These are phyloP conservation scores for Microbotryomycetes sp. DNA, from an alignment of 1,284 basidiomycete genomes.

Conservation along the genomic window DNA sequence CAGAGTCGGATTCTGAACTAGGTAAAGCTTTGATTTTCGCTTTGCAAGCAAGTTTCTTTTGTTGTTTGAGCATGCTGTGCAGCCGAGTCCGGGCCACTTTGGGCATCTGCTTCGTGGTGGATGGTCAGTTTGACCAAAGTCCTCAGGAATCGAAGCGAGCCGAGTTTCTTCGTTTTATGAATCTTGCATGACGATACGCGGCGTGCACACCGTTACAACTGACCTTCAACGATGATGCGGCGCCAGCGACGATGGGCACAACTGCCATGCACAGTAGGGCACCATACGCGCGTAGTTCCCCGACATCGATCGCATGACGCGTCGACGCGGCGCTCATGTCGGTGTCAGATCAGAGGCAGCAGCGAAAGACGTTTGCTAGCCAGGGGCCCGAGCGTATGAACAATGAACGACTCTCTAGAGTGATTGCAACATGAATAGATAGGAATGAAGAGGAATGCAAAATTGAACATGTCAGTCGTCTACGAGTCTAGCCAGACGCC, in stretches of 20 bases:
- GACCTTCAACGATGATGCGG: slow-evolving; percentile 25
- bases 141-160: not conserved
- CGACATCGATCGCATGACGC: not conserved
- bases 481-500: too few species aligned
- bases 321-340: not conserved
- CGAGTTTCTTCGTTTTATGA: not conserved
- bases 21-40: not conserved
- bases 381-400: too few species aligned
- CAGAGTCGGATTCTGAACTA: slow-evolving; percentile 11
- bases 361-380: too few species aligned
- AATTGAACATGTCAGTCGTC: too few species aligned
- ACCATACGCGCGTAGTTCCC: slow-evolving; percentile 15
- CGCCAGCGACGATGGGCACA: slow-evolving; percentile 32
- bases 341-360: too few species aligned
- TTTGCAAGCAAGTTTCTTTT: slow-evolving; percentile 28
- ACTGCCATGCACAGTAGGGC: slow-evolving; percentile 29
- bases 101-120: slow-evolving; percentile 17
- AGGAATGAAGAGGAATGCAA: too few species aligned
- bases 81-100: slow-evolving; percentile 15
- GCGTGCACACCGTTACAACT: not conserved
- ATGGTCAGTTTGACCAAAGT: not conserved
- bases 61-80: slow-evolving; percentile 11
- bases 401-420: too few species aligned
- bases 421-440: too few species aligned
- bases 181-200: not conserved